Conservation (phyloP, 257 asterid species). For the Henckelia pumila region DNA sequence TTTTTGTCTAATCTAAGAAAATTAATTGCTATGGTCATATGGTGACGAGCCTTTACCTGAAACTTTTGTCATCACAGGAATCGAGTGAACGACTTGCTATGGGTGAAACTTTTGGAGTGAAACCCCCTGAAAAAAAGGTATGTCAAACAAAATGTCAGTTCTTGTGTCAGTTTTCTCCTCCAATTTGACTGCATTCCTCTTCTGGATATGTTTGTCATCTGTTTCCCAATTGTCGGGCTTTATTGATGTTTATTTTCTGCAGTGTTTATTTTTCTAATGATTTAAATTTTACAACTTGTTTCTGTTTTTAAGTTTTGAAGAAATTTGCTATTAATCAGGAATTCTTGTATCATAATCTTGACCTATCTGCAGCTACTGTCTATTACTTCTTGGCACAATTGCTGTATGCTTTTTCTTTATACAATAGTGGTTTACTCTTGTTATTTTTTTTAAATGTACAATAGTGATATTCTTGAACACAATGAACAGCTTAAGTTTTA, state of each 20-base stretch:
- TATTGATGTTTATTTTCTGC: background rate
- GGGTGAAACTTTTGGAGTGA: slow-evolving; percentile 94
- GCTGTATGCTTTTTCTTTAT: background rate
- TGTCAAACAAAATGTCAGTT: slow-evolving; percentile 12
- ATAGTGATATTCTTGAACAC: background rate
- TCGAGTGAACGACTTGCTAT: slow-evolving; percentile 90
- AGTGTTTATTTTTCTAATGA: background rate
- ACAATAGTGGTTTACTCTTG: background rate
- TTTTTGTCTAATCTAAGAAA: background rate
- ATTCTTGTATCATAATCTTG: background rate
- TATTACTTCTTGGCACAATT: background rate
- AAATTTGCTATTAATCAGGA: background rate
- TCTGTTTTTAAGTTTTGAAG: too few relatives aligned
- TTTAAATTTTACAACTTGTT: background rate
- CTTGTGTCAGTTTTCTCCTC: slow-evolving; percentile 7
- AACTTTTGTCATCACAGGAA: slow-evolving; percentile 51
- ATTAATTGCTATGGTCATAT: slow-evolving; percentile 10
- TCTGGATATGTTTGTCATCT: background rate
- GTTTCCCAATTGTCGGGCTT: background rate
- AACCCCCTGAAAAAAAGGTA: slow-evolving; percentile 80
- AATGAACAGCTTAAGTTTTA: background rate
- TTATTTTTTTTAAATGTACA: background rate
- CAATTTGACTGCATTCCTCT: background rate
- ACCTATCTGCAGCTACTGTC: background rate
- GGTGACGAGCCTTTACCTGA: slow-evolving; percentile 11